Evolutionary conservation across 192 early-diverging fungal species (phyloP).

Genomic region (Entomortierella chlamydospora): DNA sequence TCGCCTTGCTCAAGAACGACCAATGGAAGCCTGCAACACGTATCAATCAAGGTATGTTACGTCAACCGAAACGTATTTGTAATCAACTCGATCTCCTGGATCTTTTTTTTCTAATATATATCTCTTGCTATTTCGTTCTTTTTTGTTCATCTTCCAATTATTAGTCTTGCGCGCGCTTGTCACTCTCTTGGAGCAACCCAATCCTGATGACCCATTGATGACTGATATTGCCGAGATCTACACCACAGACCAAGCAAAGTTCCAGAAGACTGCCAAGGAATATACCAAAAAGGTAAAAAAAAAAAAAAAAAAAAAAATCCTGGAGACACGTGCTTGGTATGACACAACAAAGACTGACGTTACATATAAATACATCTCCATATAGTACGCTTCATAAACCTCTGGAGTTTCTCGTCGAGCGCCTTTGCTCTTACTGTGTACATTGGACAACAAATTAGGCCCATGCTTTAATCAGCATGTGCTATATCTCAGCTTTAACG

Average conservation of each 20-base stretch:
- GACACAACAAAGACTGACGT: no score
- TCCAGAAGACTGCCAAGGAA: slow-evolving; percentile 78
- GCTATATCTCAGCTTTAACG: no score
- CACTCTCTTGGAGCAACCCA: slow-evolving; percentile 76
- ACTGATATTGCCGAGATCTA: slow-evolving; percentile 79
- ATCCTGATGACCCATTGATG: slow-evolving; percentile 87
- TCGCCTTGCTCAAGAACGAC: slow-evolving; percentile 80
- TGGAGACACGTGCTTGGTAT: background rate
- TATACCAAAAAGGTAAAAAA: slow-evolving; percentile 73
- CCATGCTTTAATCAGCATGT: no score
- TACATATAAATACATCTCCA: no score
- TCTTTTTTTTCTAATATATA: background rate
- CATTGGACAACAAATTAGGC: no score
- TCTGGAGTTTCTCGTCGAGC: no score
- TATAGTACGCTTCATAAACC: no score
- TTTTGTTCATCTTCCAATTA: background rate
- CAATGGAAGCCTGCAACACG: slow-evolving; percentile 89
- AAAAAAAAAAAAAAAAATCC: no score
- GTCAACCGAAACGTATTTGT: background rate
- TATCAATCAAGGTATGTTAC: slow-evolving; percentile 65
- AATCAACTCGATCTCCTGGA: background rate
- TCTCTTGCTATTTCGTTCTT: background rate
- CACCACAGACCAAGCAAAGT: slow-evolving; percentile 69
- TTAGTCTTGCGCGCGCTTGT: slow-evolving; percentile 73
- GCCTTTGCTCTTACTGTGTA: no score